A percentile compares a stretch with the other conserved stretches of the same genome.
Evolutionary conservation across 1,284 basidiomycete species (phyloP).

Genomic region (Cutaneotrichosporon dermatis): DNA sequence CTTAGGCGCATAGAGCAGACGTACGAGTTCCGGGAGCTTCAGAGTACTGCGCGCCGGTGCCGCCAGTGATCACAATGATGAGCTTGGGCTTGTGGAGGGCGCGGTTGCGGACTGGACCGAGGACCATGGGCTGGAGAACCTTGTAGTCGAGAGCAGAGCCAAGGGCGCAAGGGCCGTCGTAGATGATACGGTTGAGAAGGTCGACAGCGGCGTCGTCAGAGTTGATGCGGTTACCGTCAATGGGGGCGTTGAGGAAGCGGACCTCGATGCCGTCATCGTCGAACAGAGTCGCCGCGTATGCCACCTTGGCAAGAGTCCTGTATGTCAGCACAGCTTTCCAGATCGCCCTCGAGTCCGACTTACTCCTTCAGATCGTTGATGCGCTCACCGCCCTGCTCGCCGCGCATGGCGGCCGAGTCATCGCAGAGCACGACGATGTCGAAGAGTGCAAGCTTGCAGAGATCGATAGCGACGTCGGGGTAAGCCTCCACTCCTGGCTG

Average conservation of each 20-base stretch:
- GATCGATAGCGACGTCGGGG: constrained; percentile 45
- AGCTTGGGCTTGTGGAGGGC: constrained; percentile 50
- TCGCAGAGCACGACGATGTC: constrained; percentile 20
- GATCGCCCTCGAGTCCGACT: too few relatives aligned
- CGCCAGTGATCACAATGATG: constrained; percentile 48
- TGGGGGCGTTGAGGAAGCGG: constrained; percentile 50
- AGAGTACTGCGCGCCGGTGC: constrained; percentile 6
- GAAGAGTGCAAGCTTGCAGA: constrained; percentile 18
- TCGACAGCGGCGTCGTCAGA: constrained; percentile 41
- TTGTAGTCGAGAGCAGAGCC: constrained; percentile 49
- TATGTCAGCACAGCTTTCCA: background rate
- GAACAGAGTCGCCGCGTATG: constrained; percentile 48
- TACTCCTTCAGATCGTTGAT: constrained; percentile 44
- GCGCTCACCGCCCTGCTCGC: constrained; percentile 14
- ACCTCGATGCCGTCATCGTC: constrained; percentile 48
- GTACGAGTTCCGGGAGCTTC: constrained; percentile 13
- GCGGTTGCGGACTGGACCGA: constrained; percentile 44
- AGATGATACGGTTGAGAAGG: constrained; percentile 37
- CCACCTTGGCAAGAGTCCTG: constrained; percentile 47
- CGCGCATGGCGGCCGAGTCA: constrained; percentile 15
- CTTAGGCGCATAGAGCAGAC: background rate
- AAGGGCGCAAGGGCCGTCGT: constrained; percentile 26
- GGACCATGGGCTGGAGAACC: constrained; percentile 51
- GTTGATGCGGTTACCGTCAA: constrained; percentile 50
- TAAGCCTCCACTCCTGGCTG: constrained; percentile 49